These are phyloP conservation scores for Picochlorum sp. DNA, from an alignment of 139 green algal genomes.

Conservation along the genomic window DNA sequence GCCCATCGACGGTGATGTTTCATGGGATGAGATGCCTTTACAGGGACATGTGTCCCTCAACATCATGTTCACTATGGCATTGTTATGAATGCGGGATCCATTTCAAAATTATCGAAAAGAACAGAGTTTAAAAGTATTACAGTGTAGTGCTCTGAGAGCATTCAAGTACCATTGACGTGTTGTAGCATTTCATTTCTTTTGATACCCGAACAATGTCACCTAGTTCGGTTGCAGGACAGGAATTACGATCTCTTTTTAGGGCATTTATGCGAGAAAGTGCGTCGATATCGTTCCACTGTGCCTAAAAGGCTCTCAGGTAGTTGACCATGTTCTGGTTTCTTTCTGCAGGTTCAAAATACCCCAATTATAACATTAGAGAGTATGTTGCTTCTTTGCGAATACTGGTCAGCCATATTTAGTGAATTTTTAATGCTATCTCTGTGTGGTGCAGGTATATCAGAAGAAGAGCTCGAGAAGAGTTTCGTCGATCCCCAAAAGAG, in stretches of 20 bases:
- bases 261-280: constrained; percentile 1
- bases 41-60: background rate
- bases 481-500: constrained; percentile 24
- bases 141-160: background rate
- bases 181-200: background rate
- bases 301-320: background rate
- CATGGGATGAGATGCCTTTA: background rate
- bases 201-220: background rate
- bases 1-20: background rate
- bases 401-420: background rate
- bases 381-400: constrained; percentile 13
- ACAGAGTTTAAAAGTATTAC: no score
- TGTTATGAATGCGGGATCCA: no score
- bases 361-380: constrained; percentile 72
- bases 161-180: no score
- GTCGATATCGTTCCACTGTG: background rate
- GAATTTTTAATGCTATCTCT: background rate
- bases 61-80: no score
- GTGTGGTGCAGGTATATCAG: constrained; percentile 49
- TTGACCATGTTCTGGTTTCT: background rate
- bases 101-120: no score
- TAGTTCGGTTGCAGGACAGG: background rate
- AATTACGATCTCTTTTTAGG: background rate
- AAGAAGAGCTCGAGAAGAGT: constrained; percentile 41
- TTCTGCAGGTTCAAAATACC: constrained; percentile 41